Evolutionary conservation across 768 basidiomycete species (phyloP), one percentile per base, ranked within the genome.

Genomic region (Lyophyllum atratum): DNA sequence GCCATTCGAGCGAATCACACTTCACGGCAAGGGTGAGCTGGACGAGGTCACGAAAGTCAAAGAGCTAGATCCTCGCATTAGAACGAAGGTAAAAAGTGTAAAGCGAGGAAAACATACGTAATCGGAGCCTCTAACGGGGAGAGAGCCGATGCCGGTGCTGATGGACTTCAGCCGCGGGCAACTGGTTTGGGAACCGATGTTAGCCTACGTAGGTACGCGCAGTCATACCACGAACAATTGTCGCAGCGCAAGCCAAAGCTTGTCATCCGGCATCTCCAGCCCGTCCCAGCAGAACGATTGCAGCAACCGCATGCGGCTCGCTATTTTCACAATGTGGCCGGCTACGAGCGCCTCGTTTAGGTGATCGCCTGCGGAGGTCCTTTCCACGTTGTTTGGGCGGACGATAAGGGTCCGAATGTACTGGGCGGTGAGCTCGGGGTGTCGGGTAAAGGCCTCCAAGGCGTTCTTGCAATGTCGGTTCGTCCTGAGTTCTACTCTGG

Each of bases 361-460:
- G 46, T 70, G 63, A 14, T 76, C 74, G 49, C 68, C 68, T 11
- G 66, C 55, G n/a, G 67, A 55, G 2, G 74, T 72, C 68, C 72
- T 69, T 52, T 75, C 71, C 26, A 65, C 53, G 48, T 65, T 67
- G 56, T 77, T 77, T 14, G 73, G 72, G 24, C 66, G 66, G 5
- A 76, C 70, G 22, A 59, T 59, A 22, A 75, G 66, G 6, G 55
- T 58, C 11, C 60, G 64, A 25, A 77, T 66, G 50, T 72, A 64
- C 31, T 61, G 69, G 11, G 34, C 34, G 10, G 68, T 62, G 17
- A 71, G 57, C 28, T 70, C 70, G 28, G 70, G 71, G 42, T 59
- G 65, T 57, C 65, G 66, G 3, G 68, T 85, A 53, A 95, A 83
- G 3, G 86, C 86, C 53, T 69, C 64, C 5, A 75, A 64, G 2